Base-by-base conservation (phyloP, 2,329 filamentous ascomycete genomes). In the Myriangium duriaei region DNA sequence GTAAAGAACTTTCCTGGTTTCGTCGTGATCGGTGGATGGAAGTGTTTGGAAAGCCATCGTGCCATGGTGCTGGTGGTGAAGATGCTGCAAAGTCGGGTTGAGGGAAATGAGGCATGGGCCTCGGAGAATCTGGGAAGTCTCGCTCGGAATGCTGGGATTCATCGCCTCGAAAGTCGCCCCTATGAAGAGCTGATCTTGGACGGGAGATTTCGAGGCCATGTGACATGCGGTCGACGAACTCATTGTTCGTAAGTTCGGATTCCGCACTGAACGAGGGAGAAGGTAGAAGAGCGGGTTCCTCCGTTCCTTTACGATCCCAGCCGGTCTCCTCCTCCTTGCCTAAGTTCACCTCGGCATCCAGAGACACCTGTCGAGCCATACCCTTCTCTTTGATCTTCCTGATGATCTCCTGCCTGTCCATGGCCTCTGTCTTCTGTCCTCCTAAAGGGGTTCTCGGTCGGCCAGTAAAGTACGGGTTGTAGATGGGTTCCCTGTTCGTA, bases 321-420 rank as follows among this genome's bases (percentile, higher is more conserved):
- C 14, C n/a, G 14, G 21, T n/a, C 3, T 24, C 7, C 2, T 15
- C 9, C 13, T 32, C 24, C 11, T 11, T 56, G 73, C n/a, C 19
- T 10, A 26, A 30, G 5, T 29, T 30, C 6, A 39, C 11, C 16
- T 19, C 29, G 11, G 36, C 32, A 18, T 37, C 34, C 11, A 15
- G 40, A 19, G 34, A 41, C 19, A 18, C 32, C 15, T 41, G 32
- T 18, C 39, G 30, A 3, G 15, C 39, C 11, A 41, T 19, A 11
- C 28, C 32, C 7, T 35, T 75, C 63, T 39, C 36, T 32, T 95
- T 95, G 47, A 95, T 69, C 46, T 79, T 72, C 58, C 86, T 74
- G 41, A 96, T 95, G 49, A 94, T 65, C 57, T 87, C 80, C 41
- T 76, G 75, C 46, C 87, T 72, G 55, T 85, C 76, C 32, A 63